Conservation (phyloP, 75 land plant genomes). For the Picea glauca region DNA sequence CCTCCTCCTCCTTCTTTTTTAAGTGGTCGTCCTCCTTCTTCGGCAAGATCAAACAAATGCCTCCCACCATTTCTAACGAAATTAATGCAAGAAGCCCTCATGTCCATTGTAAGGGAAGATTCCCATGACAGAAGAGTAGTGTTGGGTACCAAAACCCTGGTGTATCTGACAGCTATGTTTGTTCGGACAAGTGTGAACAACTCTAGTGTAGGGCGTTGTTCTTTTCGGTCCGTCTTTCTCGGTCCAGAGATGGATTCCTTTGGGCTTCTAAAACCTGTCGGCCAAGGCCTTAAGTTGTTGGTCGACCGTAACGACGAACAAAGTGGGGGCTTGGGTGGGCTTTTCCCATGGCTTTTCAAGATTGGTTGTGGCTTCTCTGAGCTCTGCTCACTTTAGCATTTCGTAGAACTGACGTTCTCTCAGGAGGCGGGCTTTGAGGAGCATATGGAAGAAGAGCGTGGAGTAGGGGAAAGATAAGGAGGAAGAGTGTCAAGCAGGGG, state of each 20-base stretch:
- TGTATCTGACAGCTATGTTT: no score
- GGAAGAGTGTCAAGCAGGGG: no score
- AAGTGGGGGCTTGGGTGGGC: constrained; percentile 28
- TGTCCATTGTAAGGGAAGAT: no score
- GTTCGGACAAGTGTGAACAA: no score
- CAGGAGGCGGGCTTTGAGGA: constrained; percentile 76
- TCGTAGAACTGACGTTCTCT: constrained; percentile 88
- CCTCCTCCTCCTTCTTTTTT: constrained; percentile 21
- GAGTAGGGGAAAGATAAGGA: no score
- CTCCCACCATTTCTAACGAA: no score
- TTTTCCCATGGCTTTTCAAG: constrained; percentile 89
- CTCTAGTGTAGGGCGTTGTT: constrained; percentile 32
- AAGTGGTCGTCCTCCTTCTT: not conserved
- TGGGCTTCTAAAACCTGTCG: constrained; percentile 61
- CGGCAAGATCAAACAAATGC: constrained; percentile 5
- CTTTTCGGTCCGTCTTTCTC: constrained; percentile 69
- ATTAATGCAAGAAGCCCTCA: no score
- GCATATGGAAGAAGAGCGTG: not conserved
- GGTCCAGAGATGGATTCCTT: constrained; percentile 80
- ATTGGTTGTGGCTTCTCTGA: constrained; percentile 50
- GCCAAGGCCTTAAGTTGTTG: constrained; percentile 74
- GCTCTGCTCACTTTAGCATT: constrained; percentile 77
- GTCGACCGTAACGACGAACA: constrained; percentile 53
- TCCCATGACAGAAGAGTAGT: no score
- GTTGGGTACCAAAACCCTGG: no score